Percentiles rank a stretch among this genome's conserved stretches.
Conservation (phyloP, 805 yeast genomes). For the Wickerhamiella lipophila region DNA sequence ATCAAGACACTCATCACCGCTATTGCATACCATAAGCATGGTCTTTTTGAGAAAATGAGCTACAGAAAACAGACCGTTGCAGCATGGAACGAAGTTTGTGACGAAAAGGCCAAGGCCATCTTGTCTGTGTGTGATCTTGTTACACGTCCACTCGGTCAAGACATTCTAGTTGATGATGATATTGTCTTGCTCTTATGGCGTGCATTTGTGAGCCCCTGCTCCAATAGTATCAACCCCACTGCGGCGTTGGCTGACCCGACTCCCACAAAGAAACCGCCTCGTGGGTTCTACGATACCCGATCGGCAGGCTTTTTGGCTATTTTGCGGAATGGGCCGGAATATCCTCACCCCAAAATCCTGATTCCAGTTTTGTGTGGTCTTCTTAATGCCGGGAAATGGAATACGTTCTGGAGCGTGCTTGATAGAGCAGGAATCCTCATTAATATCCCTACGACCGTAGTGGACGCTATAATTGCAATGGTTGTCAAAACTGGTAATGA, state of each 20-base stretch:
- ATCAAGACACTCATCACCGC: conserved; percentile 22
- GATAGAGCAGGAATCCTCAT: conserved; percentile 16
- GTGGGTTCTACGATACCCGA: conserved; percentile 12
- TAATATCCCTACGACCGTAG: conserved; percentile 17
- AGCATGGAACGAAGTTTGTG: conserved; percentile 21
- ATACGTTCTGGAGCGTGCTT: conserved; percentile 26
- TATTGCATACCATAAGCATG: conserved; percentile 23
- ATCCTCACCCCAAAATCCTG: conserved; percentile 15
- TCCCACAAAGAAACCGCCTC: conserved; percentile 11
- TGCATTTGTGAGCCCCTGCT: conserved; percentile 18
- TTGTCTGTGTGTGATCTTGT: conserved; percentile 20
- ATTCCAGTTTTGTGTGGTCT: conserved; percentile 23
- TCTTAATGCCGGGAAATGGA: conserved; percentile 22
- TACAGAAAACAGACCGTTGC: conserved; percentile 12
- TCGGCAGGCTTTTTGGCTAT: conserved; percentile 12
- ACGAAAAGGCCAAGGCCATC: conserved; percentile 20
- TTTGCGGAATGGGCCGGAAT: conserved; percentile 13
- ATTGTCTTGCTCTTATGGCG: conserved; percentile 23
- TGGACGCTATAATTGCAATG: conserved; percentile 22
- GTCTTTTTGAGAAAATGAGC: conserved; percentile 16
- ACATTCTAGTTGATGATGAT: conserved; percentile 18
- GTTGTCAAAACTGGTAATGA: conserved; percentile 25
- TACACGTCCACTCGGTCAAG: conserved; percentile 20
- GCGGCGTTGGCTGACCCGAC: conserved; percentile 20
- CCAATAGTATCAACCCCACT: conserved; percentile 16